These are phyloP conservation scores for Nematocida sp. DNA, from an alignment of 371 early-diverging fungal species.

Conservation along the genomic window DNA sequence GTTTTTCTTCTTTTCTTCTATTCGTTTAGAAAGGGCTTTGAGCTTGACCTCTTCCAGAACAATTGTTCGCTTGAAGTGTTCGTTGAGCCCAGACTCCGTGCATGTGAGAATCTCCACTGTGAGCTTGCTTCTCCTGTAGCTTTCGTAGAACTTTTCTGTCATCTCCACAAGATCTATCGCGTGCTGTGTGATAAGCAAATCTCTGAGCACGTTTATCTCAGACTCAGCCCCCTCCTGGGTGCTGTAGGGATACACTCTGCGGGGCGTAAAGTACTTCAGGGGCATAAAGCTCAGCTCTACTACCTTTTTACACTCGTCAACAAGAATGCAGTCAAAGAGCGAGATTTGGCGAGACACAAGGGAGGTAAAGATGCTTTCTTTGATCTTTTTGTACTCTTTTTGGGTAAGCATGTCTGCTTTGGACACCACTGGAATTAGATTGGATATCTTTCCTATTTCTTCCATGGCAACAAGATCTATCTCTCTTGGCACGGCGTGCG, in stretches of 20 bases:
- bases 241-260: constrained; percentile 53
- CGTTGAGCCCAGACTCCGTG: constrained; percentile 15
- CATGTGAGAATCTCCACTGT: constrained; percentile 29
- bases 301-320: constrained; percentile 32
- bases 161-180: constrained; percentile 50
- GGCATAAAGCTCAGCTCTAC: constrained; percentile 46
- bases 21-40: constrained; percentile 1
- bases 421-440: constrained; percentile 59
- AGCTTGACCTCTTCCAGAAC: constrained; percentile 23
- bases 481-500: constrained; percentile 34
- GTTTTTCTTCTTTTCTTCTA: constrained; percentile 33
- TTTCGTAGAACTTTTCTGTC: constrained; percentile 59
- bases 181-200: constrained; percentile 53
- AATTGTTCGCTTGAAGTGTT: constrained; percentile 46
- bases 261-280: constrained; percentile 9
- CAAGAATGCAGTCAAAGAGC: constrained; percentile 48
- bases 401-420: constrained; percentile 59
- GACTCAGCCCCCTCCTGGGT: constrained; percentile 17
- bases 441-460: constrained; percentile 57
- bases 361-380: constrained; percentile 16
- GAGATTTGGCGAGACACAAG: constrained; percentile 38
- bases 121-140: constrained; percentile 26
- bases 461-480: constrained; percentile 58
- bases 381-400: constrained; percentile 39
- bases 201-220: constrained; percentile 41